These are phyloP conservation scores for Boletus tylopilopsis DNA, from an alignment of 768 basidiomycete genomes.

Conservation along the genomic window DNA sequence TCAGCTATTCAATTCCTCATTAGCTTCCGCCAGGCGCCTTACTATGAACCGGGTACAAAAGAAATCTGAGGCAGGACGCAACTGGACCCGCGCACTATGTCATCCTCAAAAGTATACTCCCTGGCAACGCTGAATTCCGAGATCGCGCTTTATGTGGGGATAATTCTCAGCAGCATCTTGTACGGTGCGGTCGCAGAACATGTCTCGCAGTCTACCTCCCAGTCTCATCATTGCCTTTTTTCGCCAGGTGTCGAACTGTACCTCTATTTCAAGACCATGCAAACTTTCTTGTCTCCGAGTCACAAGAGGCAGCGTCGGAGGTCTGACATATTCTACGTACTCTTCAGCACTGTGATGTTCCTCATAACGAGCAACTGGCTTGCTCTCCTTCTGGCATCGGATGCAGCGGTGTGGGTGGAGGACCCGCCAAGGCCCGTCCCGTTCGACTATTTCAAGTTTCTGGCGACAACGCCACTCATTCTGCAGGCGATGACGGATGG, in stretches of 20 bases:
- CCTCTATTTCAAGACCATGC: conserved; percentile 20
- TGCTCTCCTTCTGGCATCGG: conserved; percentile 1
- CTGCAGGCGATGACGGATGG: conserved; percentile 33
- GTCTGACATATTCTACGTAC: conserved; percentile 11
- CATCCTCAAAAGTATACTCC: too few species aligned
- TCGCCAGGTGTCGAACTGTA: conserved; percentile 11
- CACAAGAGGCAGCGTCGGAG: neutral
- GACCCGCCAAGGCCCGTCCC: conserved; percentile 12
- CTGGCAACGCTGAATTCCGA: too few species aligned
- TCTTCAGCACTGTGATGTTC: conserved; percentile 10
- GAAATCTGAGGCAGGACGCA: too few species aligned
- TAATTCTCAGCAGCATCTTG: neutral
- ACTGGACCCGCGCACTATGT: too few species aligned
- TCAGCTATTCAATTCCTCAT: too few species aligned
- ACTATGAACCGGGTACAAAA: too few species aligned
- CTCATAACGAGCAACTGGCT: too few species aligned
- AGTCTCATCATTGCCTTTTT: too few species aligned
- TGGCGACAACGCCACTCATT: neutral
- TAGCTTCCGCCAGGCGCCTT: too few species aligned
- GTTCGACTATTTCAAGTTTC: too few species aligned
- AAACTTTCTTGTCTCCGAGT: neutral
- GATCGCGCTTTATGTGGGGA: neutral
- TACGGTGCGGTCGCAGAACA: neutral
- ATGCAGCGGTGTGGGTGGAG: conserved; percentile 30
- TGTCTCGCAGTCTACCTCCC: too few species aligned